Base-by-base conservation (phyloP, 805 yeast genomes). In the Brettanomyces bruxellensis region DNA sequence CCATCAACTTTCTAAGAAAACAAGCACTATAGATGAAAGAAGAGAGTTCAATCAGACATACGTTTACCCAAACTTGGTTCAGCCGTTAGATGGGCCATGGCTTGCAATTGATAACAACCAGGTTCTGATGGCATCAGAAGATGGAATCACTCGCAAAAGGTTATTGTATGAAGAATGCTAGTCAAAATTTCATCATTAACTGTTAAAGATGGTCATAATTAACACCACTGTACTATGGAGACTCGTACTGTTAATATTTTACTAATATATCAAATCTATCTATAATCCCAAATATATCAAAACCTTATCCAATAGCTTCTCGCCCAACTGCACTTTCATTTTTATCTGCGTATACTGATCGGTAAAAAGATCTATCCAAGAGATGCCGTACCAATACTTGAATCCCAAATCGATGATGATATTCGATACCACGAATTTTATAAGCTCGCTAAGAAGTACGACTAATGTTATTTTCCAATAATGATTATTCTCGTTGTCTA, bases 1-100 rank as follows among this genome's bases (percentile, higher is more conserved):
- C 34, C 14, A 13, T 44, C 37, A 35, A 40, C 30, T 35, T 9
- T 12, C 38, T 2, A 22, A 34, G 32, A 49, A 50, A 23, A 53
- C 64, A 3, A 55, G 59, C 25, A 87, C 95, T 0, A 71, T 87
- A 35, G 95, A 87, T 59, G 95, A 87, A 59, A 68, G 81, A 44
- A 71, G 95, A 49, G 95, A 88, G 59, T 58, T 73, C 40, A 71
- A 79, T 55, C 83, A 78, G 52, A 78, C 78, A 6, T 91, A 89
- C 55, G 81, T 79, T 41, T 90, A 86, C 61, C 96, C 96, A 2
- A 78, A 78, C 52, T 64, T 87, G 53, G 71, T 81, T 0, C 76
- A 74, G 43, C 75, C 78, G 4, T 65, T 91, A 40, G 96, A 88
- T 52, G 95, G 95, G 0, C 96, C 98, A 0, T 78, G 95, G 77